phyloP scores from a whole-genome alignment of 106 monocot genomes.

The Agapanthus africanus region DNA sequence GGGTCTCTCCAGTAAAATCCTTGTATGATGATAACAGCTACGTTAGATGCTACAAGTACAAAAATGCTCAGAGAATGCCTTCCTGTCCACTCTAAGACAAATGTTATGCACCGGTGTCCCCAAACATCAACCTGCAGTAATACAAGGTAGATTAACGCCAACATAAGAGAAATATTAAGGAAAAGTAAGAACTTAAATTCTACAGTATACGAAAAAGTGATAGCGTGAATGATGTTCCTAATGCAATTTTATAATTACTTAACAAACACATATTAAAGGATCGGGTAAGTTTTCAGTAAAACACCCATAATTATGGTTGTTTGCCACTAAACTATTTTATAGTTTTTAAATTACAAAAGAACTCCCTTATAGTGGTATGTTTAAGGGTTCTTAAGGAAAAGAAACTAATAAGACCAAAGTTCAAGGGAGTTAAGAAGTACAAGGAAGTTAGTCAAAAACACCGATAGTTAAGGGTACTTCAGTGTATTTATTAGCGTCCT shows the following conservation, averaged over 20 bases:
- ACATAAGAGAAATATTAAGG: neutral
- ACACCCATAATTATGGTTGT: no score
- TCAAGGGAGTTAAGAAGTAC: no score
- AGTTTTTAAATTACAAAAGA: no score
- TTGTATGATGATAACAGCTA: constrained; percentile 62
- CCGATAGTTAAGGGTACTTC: no score
- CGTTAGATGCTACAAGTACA: constrained; percentile 69
- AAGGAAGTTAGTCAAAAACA: no score
- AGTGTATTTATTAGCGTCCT: no score
- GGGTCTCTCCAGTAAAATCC: constrained; percentile 89
- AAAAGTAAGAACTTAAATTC: neutral
- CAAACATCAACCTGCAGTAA: constrained; percentile 47
- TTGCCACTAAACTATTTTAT: no score
- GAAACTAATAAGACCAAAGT: no score
- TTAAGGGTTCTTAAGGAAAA: no score
- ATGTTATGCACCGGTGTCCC: constrained; percentile 25
- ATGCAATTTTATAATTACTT: neutral
- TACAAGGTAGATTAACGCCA: neutral
- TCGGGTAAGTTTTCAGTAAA: no score
- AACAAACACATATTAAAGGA: neutral
- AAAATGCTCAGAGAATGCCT: constrained; percentile 78
- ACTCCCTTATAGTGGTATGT: no score
- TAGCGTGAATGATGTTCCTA: neutral
- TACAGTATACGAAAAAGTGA: neutral
- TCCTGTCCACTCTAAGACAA: constrained; percentile 68